phyloP scores from a whole-genome alignment of 1,139 yeast genomes.

The Wickerhamiella pararugosa region DNA sequence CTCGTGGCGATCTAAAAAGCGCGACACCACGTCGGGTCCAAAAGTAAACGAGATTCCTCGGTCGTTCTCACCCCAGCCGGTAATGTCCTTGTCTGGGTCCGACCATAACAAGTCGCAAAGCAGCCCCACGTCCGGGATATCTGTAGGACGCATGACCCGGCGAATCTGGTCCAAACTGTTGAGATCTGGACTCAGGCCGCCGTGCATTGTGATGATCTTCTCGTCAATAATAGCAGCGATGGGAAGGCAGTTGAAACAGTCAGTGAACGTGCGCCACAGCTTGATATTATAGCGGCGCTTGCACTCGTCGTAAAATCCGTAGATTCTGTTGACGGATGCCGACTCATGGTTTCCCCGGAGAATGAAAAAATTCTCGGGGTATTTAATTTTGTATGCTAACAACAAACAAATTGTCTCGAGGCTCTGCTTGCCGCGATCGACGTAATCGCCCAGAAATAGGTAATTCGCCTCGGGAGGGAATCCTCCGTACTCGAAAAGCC shows the following conservation, averaged over 20 bases:
- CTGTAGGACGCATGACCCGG: constrained; percentile 97
- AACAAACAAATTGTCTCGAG: constrained; percentile 85
- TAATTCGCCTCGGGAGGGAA: constrained; percentile 98
- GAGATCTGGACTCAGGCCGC: constrained; percentile 93
- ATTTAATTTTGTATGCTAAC: constrained; percentile 89
- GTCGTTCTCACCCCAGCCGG: constrained; percentile 97
- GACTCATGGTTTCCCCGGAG: constrained; percentile 93
- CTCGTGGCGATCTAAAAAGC: constrained; percentile 89
- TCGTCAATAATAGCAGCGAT: constrained; percentile 97
- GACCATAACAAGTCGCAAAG: constrained; percentile 95
- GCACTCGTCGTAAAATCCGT: constrained; percentile 95
- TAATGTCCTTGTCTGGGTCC: constrained; percentile 94
- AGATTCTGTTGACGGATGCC: constrained; percentile 91
- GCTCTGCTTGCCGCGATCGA: constrained; percentile 95
- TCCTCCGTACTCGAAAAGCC: constrained; percentile 94
- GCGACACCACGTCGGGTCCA: constrained; percentile 92
- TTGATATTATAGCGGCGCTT: constrained; percentile 92
- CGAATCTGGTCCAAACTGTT: constrained; percentile 97
- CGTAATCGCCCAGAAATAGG: constrained; percentile 89
- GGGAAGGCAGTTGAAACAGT: constrained; percentile 94
- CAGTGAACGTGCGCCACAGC: constrained; percentile 96
- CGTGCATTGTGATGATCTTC: constrained; percentile 97
- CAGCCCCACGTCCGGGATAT: constrained; percentile 92
- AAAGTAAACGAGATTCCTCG: constrained; percentile 96
- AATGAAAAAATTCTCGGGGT: constrained; percentile 92